Evolutionary conservation across 208 protist species (phyloP).

Genomic region (Trypanosoma caninum): DNA sequence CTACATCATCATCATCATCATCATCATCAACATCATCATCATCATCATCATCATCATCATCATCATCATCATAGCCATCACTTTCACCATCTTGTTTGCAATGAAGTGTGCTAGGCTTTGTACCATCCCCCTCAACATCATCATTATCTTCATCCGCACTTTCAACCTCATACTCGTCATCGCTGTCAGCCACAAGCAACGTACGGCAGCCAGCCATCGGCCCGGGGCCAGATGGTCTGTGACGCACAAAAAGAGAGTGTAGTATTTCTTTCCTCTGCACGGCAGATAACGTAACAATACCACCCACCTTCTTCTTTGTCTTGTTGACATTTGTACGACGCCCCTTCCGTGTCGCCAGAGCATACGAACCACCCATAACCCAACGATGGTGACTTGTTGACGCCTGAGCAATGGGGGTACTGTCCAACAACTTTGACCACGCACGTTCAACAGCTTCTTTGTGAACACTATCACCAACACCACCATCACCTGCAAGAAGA

Average conservation of each 20-base stretch:
- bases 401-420: neutral
- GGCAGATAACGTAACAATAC: neutral
- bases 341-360: conserved; percentile 45
- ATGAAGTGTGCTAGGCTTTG: neutral
- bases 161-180: conserved; percentile 30
- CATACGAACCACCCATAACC: conserved; percentile 52
- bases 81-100: conserved; percentile 2
- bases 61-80: conserved; percentile 12
- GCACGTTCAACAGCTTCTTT: conserved; percentile 20
- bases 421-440: conserved; percentile 12
- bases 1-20: conserved; percentile 26
- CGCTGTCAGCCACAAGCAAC: conserved; percentile 5
- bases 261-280: conserved; percentile 20
- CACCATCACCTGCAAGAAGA: conserved; percentile 9
- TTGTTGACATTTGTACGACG: conserved; percentile 27
- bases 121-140: conserved; percentile 24
- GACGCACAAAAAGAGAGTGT: conserved; percentile 14
- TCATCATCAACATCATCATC: conserved; percentile 22
- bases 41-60: conserved; percentile 20
- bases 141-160: conserved; percentile 25
- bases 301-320: conserved; percentile 2
- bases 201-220: neutral
- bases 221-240: neutral
- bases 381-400: neutral
- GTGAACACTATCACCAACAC: neutral